A percentile compares a stretch with the other conserved stretches of the same genome.
Conservation (phyloP, 768 basidiomycete species). For the Suillus fuscotomentosus region DNA sequence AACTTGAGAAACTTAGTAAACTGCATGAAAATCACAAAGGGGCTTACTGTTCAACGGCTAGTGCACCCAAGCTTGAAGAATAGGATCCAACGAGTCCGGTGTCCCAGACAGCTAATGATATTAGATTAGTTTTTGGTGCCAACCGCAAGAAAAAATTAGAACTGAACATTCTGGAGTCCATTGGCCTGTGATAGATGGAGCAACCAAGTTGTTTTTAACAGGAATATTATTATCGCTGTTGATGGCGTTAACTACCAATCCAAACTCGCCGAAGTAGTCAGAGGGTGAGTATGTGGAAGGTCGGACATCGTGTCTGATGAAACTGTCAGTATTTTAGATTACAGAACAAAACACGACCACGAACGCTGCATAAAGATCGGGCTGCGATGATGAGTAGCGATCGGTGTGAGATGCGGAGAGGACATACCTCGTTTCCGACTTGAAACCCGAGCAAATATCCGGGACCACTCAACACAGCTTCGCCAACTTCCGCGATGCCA, state of each 20-base stretch:
- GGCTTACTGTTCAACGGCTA: constrained; percentile 41
- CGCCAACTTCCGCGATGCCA: constrained; percentile 38
- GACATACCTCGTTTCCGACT: constrained; percentile 52
- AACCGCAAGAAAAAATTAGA: not conserved
- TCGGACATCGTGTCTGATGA: constrained; percentile 28
- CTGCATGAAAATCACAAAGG: not conserved
- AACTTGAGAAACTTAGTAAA: constrained; percentile 29
- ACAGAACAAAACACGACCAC: not conserved
- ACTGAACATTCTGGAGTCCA: constrained; percentile 26
- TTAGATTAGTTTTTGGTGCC: not conserved
- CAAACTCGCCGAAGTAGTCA: constrained; percentile 34
- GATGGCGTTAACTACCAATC: constrained; percentile 22
- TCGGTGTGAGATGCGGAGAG: constrained; percentile 29
- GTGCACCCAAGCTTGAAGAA: constrained; percentile 32
- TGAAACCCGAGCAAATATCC: constrained; percentile 45
- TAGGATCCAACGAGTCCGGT: constrained; percentile 27
- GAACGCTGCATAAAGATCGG: constrained; percentile 43
- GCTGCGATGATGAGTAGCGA: constrained; percentile 32
- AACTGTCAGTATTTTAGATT: not conserved
- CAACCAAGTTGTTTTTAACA: constrained; percentile 28
- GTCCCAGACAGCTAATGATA: constrained; percentile 24
- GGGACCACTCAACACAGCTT: constrained; percentile 37
- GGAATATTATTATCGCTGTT: constrained; percentile 17
- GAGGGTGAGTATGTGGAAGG: constrained; percentile 21
- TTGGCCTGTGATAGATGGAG: constrained; percentile 29